Base-by-base conservation (phyloP, 2,329 filamentous ascomycete genomes). In the Berkeleyomyces rouxiae region DNA sequence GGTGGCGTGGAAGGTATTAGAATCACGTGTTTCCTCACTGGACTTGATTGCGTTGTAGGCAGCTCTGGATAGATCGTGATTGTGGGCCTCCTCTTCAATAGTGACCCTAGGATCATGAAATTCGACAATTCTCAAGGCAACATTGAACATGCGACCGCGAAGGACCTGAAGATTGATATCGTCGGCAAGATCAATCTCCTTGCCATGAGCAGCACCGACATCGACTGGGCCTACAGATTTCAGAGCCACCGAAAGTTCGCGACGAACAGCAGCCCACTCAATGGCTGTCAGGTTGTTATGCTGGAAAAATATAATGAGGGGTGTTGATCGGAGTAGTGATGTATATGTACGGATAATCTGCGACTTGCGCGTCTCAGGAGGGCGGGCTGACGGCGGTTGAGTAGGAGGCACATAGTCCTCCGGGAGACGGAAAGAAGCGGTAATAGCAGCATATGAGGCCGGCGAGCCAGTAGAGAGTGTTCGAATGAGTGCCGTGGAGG, bases 321-420 rank as follows among this genome's bases (percentile, higher is more conserved):
- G 90, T 9, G 88, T 86, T 31, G 90, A 90, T 65, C 88, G 88
- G 64, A 96, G 82, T 65, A 96, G 78, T 57, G 91, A 93, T 60
- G 91, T 89, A 75, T 96, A 96, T 69, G 87, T 84, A 64, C 91
- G 84, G 64, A 84, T 79, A 65, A 97, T 80, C 74, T 99, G 93
- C 13, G 90, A 86, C 76, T 97, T 96, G 72, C 92, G 87, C 70
- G 86, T 86, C 71, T 95, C 87, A 57, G 91, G 82, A 23, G 85
- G 87, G 71, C 92, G 88, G 72, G 95, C 87, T 62, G 88, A 95
- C 3, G 89, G 90, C 2, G 91, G 92, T 73, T 96, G 90, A 0
- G 84, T 86, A 0, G 84, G 82, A 75, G 80, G 85, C 1, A 77
- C 72, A 66, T 79, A 78, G 67, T 79, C 74, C 64, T 75, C 72